Evolutionary conservation across 2,329 filamentous ascomycete genomes (phyloP).

Genomic region (Laburnicola sp.): DNA sequence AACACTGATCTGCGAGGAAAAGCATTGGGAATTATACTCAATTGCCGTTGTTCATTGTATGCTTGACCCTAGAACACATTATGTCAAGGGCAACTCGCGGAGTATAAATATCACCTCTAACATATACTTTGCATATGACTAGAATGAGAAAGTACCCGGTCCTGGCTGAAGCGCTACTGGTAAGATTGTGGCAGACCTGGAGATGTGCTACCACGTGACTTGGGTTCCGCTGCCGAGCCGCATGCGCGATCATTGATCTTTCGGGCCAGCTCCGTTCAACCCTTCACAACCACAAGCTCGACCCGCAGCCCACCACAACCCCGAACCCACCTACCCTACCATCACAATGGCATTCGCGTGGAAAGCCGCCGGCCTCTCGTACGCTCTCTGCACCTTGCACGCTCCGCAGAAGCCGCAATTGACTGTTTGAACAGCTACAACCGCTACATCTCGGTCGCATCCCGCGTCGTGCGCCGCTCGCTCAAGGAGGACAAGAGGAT

Average conservation of each 20-base stretch:
- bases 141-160: too few species aligned
- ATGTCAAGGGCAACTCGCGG: too few species aligned
- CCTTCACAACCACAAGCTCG: conserved; percentile 30
- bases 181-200: too few species aligned
- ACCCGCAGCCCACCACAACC: conserved; percentile 26
- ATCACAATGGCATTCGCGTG: conserved; percentile 93
- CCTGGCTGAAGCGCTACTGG: too few species aligned
- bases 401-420: conserved; percentile 30
- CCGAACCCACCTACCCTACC: conserved; percentile 37
- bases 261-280: conserved; percentile 29
- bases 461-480: conserved; percentile 92
- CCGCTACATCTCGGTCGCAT: conserved; percentile 95
- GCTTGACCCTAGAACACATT: too few species aligned
- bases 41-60: too few species aligned
- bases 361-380: conserved; percentile 98
- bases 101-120: too few species aligned
- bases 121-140: too few species aligned
- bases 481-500: conserved; percentile 95
- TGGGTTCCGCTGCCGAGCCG: conserved; percentile 29
- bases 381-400: conserved; percentile 51
- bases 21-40: too few species aligned
- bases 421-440: conserved; percentile 76
- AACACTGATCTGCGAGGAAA: too few species aligned
- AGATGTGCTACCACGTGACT: conserved; percentile 24
- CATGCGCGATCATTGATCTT: conserved; percentile 35